These are phyloP conservation scores for Strigomonas culicis DNA, from an alignment of 208 protist genomes.

Conservation along the genomic window DNA sequence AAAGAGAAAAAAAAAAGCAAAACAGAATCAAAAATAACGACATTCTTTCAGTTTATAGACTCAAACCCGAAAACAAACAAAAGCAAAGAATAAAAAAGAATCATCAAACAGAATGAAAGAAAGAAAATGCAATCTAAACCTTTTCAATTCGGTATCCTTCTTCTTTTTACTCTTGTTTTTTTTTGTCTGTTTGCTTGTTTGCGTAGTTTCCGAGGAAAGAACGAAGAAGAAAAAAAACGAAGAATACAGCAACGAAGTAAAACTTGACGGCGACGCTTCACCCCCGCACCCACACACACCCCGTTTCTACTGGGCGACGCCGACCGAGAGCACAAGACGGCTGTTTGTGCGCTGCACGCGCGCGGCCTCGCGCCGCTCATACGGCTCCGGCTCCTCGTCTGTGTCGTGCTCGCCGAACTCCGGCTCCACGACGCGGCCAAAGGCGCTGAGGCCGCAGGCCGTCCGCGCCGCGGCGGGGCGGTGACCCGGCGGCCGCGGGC, in stretches of 20 bases:
- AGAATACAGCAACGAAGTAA: too few species aligned
- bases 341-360: slow-evolving; percentile 23
- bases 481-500: slow-evolving; percentile 12
- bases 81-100: too few species aligned
- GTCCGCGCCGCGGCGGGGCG: slow-evolving; percentile 14
- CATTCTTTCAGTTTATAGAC: slow-evolving; percentile 1
- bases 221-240: too few species aligned
- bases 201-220: too few species aligned
- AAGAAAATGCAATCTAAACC: not conserved
- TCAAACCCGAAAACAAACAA: not conserved
- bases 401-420: slow-evolving; percentile 50
- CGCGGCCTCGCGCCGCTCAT: slow-evolving; percentile 34
- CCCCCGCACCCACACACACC: not conserved
- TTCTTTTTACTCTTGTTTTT: slow-evolving; percentile 4
- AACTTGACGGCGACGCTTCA: not conserved
- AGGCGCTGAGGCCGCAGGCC: slow-evolving; percentile 44
- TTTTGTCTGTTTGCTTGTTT: slow-evolving; percentile 8
- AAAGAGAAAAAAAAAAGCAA: slow-evolving; percentile 24
- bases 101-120: not conserved
- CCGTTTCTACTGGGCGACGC: slow-evolving; percentile 22
- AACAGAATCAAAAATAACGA: slow-evolving; percentile 15
- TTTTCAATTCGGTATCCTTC: too few species aligned
- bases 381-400: slow-evolving; percentile 43
- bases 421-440: slow-evolving; percentile 41
- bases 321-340: slow-evolving; percentile 22